Conservation (phyloP, 305 asterid species). For the Solanum chacoense region DNA sequence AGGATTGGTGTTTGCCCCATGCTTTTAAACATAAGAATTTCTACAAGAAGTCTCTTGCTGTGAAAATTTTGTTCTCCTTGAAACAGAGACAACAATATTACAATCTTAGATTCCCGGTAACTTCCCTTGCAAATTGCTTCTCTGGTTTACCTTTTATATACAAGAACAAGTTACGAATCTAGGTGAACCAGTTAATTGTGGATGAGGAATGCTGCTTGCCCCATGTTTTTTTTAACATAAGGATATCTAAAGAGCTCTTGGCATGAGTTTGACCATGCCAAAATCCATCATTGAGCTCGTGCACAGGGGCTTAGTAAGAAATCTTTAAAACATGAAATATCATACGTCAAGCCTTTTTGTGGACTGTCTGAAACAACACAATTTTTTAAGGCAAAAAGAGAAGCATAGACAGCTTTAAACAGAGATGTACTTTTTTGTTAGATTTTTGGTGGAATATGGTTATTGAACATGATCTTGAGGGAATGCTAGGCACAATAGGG, state of each 20-base stretch:
- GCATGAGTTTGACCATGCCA: background rate
- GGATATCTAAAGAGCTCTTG: background rate
- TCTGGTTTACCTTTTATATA: background rate
- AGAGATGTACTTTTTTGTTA: background rate
- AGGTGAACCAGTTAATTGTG: background rate
- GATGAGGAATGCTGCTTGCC: background rate
- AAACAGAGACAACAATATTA: slow-evolving; percentile 80
- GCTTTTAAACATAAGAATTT: background rate
- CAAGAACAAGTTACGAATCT: background rate
- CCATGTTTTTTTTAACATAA: background rate
- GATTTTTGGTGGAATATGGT: background rate
- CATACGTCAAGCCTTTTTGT: background rate
- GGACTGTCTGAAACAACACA: background rate
- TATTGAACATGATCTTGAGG: background rate
- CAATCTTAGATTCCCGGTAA: slow-evolving; percentile 96
- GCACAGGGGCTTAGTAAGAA: background rate
- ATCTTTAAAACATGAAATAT: background rate
- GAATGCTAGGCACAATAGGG: background rate
- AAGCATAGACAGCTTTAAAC: background rate
- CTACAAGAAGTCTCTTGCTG: background rate
- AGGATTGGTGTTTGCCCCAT: background rate
- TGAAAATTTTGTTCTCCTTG: slow-evolving; percentile 31
- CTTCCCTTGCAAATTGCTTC: background rate
- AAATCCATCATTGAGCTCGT: background rate
- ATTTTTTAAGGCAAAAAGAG: background rate